These are phyloP conservation scores for Cryptomeria japonica DNA, from an alignment of 75 land plant species.

Conservation along the genomic window DNA sequence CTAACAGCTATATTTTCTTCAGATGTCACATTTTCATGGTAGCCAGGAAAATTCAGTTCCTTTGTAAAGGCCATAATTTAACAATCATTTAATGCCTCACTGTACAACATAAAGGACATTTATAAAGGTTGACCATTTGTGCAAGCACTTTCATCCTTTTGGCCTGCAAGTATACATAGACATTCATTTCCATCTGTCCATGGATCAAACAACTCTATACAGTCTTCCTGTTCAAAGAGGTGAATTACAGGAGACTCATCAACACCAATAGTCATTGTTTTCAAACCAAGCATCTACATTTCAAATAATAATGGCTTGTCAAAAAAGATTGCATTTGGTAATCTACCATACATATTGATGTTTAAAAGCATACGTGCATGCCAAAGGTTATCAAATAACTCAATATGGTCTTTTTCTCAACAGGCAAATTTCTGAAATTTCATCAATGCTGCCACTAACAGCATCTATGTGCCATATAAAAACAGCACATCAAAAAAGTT, in stretches of 20 bases:
- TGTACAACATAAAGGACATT: not conserved
- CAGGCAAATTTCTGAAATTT: not conserved
- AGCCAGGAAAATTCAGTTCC: not conserved
- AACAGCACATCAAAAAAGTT: not conserved
- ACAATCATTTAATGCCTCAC: not conserved
- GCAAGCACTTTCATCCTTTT: not conserved
- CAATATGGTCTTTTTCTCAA: not conserved
- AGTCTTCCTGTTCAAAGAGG: not conserved
- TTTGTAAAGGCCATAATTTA: no score
- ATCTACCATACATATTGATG: not conserved
- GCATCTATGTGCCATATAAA: not conserved
- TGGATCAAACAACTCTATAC: not conserved
- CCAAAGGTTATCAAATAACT: not conserved
- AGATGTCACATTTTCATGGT: not conserved
- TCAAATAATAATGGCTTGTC: not conserved
- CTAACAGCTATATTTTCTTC: not conserved
- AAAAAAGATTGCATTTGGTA: not conserved
- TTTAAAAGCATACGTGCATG: not conserved
- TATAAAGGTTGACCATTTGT: not conserved
- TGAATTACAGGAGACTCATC: not conserved
- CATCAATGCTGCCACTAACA: not conserved
- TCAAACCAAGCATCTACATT: not conserved
- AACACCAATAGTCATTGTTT: not conserved
- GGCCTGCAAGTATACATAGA: not conserved
- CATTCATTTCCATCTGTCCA: not conserved